These are phyloP conservation scores for Fusarium pseudocircinatum DNA, from an alignment of 2,329 filamentous ascomycete species.

Conservation along the genomic window DNA sequence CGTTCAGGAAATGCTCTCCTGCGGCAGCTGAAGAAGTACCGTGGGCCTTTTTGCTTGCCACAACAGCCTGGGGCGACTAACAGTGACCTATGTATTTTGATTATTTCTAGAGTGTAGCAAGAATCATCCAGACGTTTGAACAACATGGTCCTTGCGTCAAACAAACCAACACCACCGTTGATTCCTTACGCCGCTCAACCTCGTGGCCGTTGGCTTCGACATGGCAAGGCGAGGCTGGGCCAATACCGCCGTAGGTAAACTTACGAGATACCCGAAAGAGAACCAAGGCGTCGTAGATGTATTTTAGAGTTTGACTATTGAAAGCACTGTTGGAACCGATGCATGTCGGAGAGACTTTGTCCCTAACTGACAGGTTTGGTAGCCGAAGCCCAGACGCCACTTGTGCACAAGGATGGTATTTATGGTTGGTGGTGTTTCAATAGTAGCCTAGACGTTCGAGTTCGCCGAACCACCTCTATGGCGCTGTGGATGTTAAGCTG, in stretches of 20 bases:
- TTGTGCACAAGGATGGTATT: neutral
- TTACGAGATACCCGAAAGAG: neutral
- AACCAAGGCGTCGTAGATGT: constrained; percentile 2
- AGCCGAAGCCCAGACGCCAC: constrained; percentile 40
- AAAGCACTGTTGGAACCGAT: neutral
- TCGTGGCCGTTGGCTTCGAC: constrained; percentile 1
- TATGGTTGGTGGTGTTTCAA: neutral
- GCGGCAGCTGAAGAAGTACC: neutral
- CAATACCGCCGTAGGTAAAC: neutral
- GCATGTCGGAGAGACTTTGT: constrained; percentile 1
- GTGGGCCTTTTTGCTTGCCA: neutral
- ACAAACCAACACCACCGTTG: neutral
- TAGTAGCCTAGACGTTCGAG: neutral
- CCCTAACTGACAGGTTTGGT: constrained; percentile 27
- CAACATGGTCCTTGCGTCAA: neutral
- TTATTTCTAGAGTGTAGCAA: neutral
- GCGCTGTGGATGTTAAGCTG: neutral
- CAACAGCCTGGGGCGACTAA: neutral
- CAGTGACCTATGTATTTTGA: neutral
- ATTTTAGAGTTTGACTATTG: constrained; percentile 22
- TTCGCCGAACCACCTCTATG: constrained; percentile 15
- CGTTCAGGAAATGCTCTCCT: neutral
- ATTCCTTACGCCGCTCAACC: neutral
- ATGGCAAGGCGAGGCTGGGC: neutral
- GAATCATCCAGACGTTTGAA: neutral